Evolutionary conservation across 108 stramenopile species (phyloP).

Genomic region (Aurantiochytrium sp.): DNA sequence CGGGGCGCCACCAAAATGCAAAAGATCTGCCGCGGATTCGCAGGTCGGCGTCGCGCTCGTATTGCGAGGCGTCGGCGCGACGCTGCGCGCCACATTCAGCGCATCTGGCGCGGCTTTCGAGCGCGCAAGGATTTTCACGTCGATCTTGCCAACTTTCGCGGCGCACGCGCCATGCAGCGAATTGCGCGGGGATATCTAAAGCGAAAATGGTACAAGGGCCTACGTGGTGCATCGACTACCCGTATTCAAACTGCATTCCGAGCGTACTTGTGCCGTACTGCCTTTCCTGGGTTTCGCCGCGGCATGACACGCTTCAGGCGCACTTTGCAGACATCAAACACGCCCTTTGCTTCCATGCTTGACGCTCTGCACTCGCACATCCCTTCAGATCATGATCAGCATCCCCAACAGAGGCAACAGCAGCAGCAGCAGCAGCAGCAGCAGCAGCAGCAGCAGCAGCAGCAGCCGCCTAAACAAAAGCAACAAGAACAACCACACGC

Average conservation of each 20-base stretch:
- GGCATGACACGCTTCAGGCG: neutral
- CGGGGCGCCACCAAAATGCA: neutral
- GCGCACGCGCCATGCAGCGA: neutral
- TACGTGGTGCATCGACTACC: neutral
- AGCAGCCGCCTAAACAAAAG: too few relatives aligned
- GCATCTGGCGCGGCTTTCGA: too few relatives aligned
- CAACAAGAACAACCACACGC: too few relatives aligned
- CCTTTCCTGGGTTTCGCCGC: neutral
- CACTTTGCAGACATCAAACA: neutral
- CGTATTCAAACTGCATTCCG: neutral
- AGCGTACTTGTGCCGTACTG: neutral
- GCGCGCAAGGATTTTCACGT: neutral
- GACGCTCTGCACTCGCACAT: neutral
- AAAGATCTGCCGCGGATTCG: neutral
- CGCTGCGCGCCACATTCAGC: too few relatives aligned
- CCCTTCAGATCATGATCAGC: neutral
- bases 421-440: too few relatives aligned
- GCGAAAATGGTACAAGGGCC: neutral
- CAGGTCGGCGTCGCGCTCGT: too few relatives aligned
- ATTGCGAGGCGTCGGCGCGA: too few relatives aligned
- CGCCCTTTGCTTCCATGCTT: neutral
- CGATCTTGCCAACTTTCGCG: neutral
- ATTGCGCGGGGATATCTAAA: neutral
- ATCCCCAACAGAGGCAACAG: neutral
- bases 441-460: too few relatives aligned